Percentiles rank a stretch among this genome's conserved stretches.
phyloP scores from a whole-genome alignment of 176 grass and related monocot species.

The Zoysia japonica region DNA sequence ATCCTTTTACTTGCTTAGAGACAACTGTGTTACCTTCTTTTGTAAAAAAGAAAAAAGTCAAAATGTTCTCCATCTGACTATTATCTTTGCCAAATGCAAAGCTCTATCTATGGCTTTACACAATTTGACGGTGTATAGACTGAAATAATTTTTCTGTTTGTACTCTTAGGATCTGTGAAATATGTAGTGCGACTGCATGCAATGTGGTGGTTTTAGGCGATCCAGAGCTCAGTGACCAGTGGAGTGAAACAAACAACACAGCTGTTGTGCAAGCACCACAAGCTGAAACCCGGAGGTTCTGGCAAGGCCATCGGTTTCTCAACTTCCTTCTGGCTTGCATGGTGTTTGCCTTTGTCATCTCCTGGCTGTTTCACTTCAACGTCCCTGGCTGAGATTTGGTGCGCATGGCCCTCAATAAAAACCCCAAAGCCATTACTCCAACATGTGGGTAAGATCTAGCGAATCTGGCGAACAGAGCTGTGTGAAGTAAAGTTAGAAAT shows the following conservation, averaged over 20 bases:
- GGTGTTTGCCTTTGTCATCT: constrained; percentile 91
- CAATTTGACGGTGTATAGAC: neutral
- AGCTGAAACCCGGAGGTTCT: constrained; percentile 69
- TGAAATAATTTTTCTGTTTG: constrained; percentile 18
- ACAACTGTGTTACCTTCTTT: neutral
- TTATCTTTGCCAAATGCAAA: neutral
- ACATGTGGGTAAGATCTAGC: constrained; percentile 42
- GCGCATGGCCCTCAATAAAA: constrained; percentile 45
- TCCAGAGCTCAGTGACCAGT: constrained; percentile 57
- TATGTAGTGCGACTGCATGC: constrained; percentile 73
- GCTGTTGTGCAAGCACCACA: constrained; percentile 31
- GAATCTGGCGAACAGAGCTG: constrained; percentile 40
- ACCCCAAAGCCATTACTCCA: constrained; percentile 19
- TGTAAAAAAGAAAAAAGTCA: neutral
- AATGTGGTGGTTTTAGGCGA: constrained; percentile 69
- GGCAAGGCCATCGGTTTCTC: constrained; percentile 90
- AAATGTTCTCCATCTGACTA: neutral
- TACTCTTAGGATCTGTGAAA: constrained; percentile 73
- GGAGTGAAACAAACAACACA: constrained; percentile 53
- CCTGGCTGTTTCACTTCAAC: constrained; percentile 98
- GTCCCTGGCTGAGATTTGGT: constrained; percentile 57
- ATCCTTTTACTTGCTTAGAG: neutral
- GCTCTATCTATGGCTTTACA: neutral
- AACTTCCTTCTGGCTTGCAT: constrained; percentile 97
- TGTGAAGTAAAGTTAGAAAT: constrained; percentile 37